Percentiles rank a stretch among this genome's conserved stretches.
These are phyloP conservation scores for Gamsiella multidivaricata DNA, from an alignment of 192 early-diverging fungal species.

Conservation along the genomic window DNA sequence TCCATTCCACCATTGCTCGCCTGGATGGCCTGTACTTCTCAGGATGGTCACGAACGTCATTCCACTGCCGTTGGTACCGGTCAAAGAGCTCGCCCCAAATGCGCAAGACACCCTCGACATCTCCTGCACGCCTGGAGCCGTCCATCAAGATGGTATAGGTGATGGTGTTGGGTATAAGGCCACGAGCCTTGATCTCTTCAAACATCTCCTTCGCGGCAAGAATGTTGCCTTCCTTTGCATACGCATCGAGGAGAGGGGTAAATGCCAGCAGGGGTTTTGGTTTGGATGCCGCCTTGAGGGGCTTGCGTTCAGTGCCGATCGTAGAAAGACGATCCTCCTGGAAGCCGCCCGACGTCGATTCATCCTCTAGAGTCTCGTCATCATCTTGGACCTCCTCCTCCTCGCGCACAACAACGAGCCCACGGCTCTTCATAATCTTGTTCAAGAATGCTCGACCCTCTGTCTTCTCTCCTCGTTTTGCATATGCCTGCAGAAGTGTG, in stretches of 20 bases:
- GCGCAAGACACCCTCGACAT: conserved; percentile 56
- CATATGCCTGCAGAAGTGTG: conserved; percentile 56
- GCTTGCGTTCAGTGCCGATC: conserved; percentile 39
- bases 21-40: conserved; percentile 2
- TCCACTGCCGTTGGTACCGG: conserved; percentile 4
- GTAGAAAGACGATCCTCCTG: conserved; percentile 23
- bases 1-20: conserved; percentile 8
- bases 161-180: conserved; percentile 36
- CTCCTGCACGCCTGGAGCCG: conserved; percentile 49
- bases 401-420: conserved; percentile 4
- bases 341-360: background rate
- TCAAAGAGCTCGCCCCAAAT: conserved; percentile 59
- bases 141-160: conserved; percentile 62
- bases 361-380: conserved; percentile 9
- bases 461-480: conserved; percentile 40
- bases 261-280: conserved; percentile 50
- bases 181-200: conserved; percentile 51
- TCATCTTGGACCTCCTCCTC: conserved; percentile 10
- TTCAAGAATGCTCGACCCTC: conserved; percentile 37
- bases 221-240: conserved; percentile 41
- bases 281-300: conserved; percentile 18
- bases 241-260: conserved; percentile 58
- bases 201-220: conserved; percentile 52
- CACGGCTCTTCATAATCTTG: conserved; percentile 38
- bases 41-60: background rate